These are phyloP conservation scores for Pestalotiopsis sp. DNA, from an alignment of 2,329 filamentous ascomycete species.

Conservation along the genomic window DNA sequence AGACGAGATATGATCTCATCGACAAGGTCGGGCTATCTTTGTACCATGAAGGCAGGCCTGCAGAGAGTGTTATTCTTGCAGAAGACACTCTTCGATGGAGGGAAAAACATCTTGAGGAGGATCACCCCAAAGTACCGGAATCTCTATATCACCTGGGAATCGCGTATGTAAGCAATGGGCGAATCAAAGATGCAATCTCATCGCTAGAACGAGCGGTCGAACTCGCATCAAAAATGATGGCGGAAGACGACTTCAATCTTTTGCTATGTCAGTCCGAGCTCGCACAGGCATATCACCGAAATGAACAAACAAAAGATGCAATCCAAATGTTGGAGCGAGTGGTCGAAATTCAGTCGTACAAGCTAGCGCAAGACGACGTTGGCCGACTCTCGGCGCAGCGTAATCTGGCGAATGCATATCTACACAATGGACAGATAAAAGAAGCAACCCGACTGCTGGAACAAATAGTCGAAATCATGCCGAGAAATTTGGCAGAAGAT, in stretches of 20 bases:
- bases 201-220: not conserved
- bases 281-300: not conserved
- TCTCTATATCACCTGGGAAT: not conserved
- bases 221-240: not conserved
- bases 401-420: not conserved
- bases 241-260: not conserved
- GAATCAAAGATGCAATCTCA: not conserved
- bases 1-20: not conserved
- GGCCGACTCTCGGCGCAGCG: not conserved
- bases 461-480: not conserved
- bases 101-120: not conserved
- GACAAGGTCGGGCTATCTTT: not conserved
- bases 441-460: not conserved
- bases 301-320: not conserved
- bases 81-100: not conserved
- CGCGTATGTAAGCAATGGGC: not conserved
- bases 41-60: not conserved
- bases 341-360: not conserved
- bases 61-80: not conserved
- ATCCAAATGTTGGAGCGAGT: not conserved
- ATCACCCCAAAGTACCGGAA: not conserved
- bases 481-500: not conserved
- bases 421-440: not conserved
- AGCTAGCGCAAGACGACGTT: not conserved
- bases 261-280: not conserved